A percentile compares a stretch with the other conserved stretches of the same genome.
Conservation (phyloP, 2,329 filamentous ascomycete species). For the Corinectria fuckeliana region DNA sequence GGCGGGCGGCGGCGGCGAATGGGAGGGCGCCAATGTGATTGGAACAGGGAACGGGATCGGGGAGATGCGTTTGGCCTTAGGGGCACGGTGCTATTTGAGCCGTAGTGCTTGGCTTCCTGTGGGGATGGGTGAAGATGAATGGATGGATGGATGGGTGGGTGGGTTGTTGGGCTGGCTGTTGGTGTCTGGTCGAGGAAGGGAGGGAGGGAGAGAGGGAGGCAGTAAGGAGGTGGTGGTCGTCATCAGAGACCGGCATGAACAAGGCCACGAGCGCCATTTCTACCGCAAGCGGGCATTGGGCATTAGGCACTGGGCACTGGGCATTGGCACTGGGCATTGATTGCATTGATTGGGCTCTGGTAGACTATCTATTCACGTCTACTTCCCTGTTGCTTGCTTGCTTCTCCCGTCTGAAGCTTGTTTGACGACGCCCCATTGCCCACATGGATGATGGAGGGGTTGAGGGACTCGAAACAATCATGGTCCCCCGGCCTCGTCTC, state of each 20-base stretch:
- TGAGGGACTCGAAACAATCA: constrained; percentile 32
- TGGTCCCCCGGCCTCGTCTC: constrained; percentile 31
- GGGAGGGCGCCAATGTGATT: constrained; percentile 33
- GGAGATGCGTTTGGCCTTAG: constrained; percentile 33
- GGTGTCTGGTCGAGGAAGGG: no score
- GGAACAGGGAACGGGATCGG: constrained; percentile 35
- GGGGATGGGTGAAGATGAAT: no score
- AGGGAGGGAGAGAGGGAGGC: constrained; percentile 22
- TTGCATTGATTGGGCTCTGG: not conserved
- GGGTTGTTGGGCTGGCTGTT: no score
- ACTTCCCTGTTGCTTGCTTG: constrained; percentile 11
- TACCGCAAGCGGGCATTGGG: not conserved
- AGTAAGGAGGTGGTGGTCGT: constrained; percentile 27
- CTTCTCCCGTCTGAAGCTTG: constrained; percentile 39
- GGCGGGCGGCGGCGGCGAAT: constrained; percentile 33
- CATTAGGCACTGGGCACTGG: not conserved
- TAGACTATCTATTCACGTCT: not conserved
- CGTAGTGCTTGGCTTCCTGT: constrained; percentile 36
- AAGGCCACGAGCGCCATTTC: not conserved
- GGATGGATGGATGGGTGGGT: constrained; percentile 23
- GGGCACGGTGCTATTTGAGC: constrained; percentile 35
- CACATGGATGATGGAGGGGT: no score
- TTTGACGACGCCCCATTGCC: constrained; percentile 34
- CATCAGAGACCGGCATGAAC: constrained; percentile 36
- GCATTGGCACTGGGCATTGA: not conserved